phyloP scores from a whole-genome alignment of 164 flowering plant species.

The Hamamelis virginiana region DNA sequence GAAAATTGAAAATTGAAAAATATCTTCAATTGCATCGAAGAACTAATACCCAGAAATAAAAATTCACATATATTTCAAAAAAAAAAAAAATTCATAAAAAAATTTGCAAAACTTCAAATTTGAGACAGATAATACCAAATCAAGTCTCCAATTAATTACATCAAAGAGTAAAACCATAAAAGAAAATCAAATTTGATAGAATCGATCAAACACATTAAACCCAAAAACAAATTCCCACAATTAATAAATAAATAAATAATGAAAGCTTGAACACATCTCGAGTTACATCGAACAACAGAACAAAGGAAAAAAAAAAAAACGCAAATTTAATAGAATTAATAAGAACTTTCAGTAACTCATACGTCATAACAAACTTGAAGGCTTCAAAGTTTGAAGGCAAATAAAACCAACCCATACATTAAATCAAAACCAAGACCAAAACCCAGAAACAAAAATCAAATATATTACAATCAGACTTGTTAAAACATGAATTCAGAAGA shows the following conservation, averaged over 20 bases:
- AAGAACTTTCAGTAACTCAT: background rate
- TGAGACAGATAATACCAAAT: no score
- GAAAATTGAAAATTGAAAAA: no score
- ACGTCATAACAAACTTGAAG: background rate
- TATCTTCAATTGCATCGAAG: background rate
- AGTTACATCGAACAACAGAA: no score
- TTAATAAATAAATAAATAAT: no score
- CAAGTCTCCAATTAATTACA: no score
- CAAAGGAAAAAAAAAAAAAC: background rate
- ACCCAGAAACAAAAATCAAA: background rate
- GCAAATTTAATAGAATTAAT: background rate
- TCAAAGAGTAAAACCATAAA: background rate
- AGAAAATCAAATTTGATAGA: background rate
- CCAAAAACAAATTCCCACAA: no score
- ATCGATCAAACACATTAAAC: background rate
- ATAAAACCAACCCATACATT: background rate
- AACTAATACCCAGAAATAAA: background rate
- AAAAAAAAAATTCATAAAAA: no score
- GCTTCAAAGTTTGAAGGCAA: background rate
- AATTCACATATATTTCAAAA: background rate
- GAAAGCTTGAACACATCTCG: no score
- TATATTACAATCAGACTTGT: no score
- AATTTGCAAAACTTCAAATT: no score
- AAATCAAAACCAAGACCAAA: constrained; percentile 6
- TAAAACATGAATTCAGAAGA: no score